Evolutionary conservation across 2,329 filamentous ascomycete species (phyloP).

Genomic region (Beauveria bassiana): DNA sequence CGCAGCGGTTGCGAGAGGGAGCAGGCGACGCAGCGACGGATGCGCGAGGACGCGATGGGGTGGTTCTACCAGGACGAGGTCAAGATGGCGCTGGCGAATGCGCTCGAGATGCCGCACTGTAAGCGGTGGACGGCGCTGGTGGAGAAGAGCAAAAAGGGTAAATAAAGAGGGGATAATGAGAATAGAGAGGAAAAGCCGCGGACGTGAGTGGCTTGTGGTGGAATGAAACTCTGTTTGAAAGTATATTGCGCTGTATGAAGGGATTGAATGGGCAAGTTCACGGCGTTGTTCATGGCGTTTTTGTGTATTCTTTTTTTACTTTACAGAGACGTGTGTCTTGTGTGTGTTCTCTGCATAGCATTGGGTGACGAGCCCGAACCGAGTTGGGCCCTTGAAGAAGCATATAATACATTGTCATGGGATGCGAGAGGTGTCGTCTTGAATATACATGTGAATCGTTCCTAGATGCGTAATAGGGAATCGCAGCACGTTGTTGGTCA

Average conservation of each 20-base stretch:
- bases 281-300: conserved; percentile 9
- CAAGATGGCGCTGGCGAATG: conserved; percentile 64
- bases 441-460: background rate
- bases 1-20: conserved; percentile 69
- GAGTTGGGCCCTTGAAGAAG: background rate
- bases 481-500: background rate
- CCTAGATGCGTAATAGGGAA: background rate
- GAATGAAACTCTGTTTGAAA: background rate
- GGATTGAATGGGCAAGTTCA: background rate
- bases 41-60: conserved; percentile 72
- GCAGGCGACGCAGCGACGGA: conserved; percentile 52
- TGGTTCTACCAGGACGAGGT: conserved; percentile 80
- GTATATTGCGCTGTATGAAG: background rate
- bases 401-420: conserved; percentile 7
- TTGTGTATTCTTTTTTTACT: background rate
- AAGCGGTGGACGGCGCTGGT: conserved; percentile 38
- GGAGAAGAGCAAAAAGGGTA: conserved; percentile 1
- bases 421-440: background rate
- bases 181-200: background rate
- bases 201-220: background rate
- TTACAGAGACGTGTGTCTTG: background rate
- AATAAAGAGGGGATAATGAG: background rate
- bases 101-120: conserved; percentile 45
- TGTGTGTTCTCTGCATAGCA: conserved; percentile 8
- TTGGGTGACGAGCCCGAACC: background rate